Evolutionary conservation across 352 stramenopile genomes (phyloP), one percentile per base, ranked within the genome.

Genomic region (Globisporangium nunn): DNA sequence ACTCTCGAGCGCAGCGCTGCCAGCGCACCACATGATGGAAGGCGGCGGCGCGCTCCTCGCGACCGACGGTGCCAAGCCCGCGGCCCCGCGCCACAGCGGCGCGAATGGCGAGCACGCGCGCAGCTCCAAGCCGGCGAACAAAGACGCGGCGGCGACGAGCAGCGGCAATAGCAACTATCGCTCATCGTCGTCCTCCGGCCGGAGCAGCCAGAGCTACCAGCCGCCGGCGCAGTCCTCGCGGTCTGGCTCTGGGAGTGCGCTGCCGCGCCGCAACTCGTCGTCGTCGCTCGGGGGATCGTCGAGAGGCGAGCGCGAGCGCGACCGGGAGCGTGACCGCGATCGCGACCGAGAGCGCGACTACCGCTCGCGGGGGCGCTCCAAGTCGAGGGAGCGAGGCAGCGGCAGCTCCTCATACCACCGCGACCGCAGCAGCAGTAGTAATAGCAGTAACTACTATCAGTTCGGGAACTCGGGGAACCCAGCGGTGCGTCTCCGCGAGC

Each of bases 261-360:
- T 81, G 12, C 71, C 77, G 28, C 74, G 75, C 3, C 77, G 80
- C 37, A 78, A 75, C 51, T 87, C 77, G 41, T 77, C 69, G 23
- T 71, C 67, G 51, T 55, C 71, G 17, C 50, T 64, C 33, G 56
- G 64, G 29, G 30, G 63, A 8, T 33, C 56, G 17, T 48, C 43
- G n/a, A 29, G 50, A 33, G 29, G 63, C 8, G 67, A 78, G 30
- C 53, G 67, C 3, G 54, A 67, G 10, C 39, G 63, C 17, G 63
- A 70, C 28, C 30, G 66, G 15, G 37, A 59, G 6, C 18, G 59
- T 14, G 51, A 47, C 12, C 43, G 50, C 29, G 28, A 56, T 40
- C 52, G 63, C 8, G 67, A 78, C 40, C 53, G 67, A 3, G 54
- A 68, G 12, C 43, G 63, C 17, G 63, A 70, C n/a, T 61, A 68